Evolutionary conservation across 2,329 filamentous ascomycete genomes (phyloP).

Genomic region (Alternaria triticina): DNA sequence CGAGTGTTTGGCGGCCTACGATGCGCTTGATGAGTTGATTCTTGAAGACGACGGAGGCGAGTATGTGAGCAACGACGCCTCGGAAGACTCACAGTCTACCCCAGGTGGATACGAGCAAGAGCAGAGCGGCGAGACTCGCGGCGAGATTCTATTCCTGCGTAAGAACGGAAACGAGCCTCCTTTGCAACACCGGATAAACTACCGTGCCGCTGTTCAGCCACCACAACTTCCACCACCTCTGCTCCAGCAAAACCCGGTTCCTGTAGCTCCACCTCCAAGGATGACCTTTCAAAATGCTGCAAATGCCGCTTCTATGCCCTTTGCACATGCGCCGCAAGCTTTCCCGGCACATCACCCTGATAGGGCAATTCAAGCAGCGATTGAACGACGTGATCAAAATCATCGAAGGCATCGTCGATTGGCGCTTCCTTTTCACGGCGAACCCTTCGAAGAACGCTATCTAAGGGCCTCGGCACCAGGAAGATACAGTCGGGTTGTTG

Average conservation of each 20-base stretch:
- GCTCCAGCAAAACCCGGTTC: background rate
- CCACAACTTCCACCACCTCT: background rate
- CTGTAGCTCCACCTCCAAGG: background rate
- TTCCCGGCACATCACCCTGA: background rate
- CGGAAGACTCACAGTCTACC: background rate
- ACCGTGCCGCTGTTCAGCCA: background rate
- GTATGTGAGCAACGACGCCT: background rate
- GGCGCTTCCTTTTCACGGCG: too few relatives aligned
- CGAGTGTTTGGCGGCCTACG: background rate
- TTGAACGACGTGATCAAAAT: too few relatives aligned
- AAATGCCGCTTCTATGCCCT: background rate
- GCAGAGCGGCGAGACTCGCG: too few relatives aligned
- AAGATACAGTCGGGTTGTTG: background rate
- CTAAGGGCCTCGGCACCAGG: background rate
- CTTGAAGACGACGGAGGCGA: background rate
- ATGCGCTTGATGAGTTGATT: background rate
- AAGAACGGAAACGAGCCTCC: background rate
- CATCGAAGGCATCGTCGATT: too few relatives aligned
- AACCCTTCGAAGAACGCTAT: background rate
- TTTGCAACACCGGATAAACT: background rate
- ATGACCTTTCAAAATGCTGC: background rate
- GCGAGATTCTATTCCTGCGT: background rate
- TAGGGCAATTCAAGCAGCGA: background rate
- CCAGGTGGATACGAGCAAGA: background rate
- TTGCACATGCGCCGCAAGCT: background rate